These are phyloP conservation scores for Cladorrhinum sp. DNA, from an alignment of 2,329 filamentous ascomycete genomes.

Conservation along the genomic window DNA sequence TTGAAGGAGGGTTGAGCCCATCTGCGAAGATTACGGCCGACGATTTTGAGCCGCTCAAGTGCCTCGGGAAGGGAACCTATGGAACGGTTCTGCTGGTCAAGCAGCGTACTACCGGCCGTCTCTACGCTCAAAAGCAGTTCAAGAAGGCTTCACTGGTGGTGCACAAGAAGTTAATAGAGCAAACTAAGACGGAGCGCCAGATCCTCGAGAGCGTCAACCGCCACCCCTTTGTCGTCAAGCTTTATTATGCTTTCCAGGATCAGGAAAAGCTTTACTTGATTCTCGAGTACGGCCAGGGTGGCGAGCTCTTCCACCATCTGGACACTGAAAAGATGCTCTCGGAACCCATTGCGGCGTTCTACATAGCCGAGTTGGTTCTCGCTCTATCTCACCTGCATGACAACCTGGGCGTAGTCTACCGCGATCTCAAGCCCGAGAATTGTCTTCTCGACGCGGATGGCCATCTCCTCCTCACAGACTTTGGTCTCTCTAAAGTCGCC, in stretches of 20 bases:
- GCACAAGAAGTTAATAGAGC: conserved; percentile 92
- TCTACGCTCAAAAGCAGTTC: conserved; percentile 98
- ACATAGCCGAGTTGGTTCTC: conserved; percentile 97
- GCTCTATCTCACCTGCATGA: conserved; percentile 91
- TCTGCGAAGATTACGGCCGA: conserved; percentile 83
- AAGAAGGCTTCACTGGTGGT: conserved; percentile 94
- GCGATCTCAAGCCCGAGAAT: conserved; percentile 96
- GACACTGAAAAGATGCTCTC: conserved; percentile 93
- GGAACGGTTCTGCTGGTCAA: conserved; percentile 93
- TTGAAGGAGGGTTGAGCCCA: conserved; percentile 54
- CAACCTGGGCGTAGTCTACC: conserved; percentile 90
- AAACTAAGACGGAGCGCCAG: conserved; percentile 93
- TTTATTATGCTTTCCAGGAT: conserved; percentile 98
- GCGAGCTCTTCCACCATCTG: conserved; percentile 94
- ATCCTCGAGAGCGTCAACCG: conserved; percentile 95
- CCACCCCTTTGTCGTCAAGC: conserved; percentile 95
- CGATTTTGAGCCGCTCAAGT: conserved; percentile 87
- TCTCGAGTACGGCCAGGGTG: conserved; percentile 94
- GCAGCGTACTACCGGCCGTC: conserved; percentile 78
- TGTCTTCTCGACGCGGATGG: conserved; percentile 89
- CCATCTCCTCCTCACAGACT: conserved; percentile 92
- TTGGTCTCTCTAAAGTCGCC: conserved; percentile 92
- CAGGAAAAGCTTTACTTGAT: conserved; percentile 97
- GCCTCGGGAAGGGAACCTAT: conserved; percentile 93
- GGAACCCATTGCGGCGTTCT: conserved; percentile 86